phyloP scores from a whole-genome alignment of 495 filamentous ascomycete species.

The Penicillium salamii region DNA sequence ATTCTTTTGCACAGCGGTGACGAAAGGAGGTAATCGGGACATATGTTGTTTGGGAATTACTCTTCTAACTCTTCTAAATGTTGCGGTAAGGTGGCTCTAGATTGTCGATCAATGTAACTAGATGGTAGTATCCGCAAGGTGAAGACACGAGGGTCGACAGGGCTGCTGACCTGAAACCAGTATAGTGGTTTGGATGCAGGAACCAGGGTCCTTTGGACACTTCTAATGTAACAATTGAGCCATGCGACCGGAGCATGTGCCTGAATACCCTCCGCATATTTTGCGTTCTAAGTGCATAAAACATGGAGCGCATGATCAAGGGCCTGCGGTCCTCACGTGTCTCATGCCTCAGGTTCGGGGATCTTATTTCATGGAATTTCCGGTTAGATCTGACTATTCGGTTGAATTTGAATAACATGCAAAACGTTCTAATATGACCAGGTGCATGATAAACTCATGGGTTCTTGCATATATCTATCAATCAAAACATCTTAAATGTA shows the following conservation, averaged over 20 bases:
- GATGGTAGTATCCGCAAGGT: not conserved
- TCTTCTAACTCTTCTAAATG: not conserved
- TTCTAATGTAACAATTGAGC: slow-evolving; percentile 19
- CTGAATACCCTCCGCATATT: not conserved
- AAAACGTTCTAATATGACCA: too few relatives aligned
- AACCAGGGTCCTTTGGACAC: slow-evolving; percentile 9
- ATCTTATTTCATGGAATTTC: too few relatives aligned
- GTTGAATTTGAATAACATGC: too few relatives aligned
- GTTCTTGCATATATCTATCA: too few relatives aligned
- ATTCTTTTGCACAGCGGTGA: too few relatives aligned
- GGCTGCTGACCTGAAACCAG: slow-evolving; percentile 1
- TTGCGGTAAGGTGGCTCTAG: not conserved
- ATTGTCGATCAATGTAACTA: not conserved
- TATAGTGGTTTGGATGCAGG: slow-evolving; percentile 12
- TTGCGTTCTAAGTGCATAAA: too few relatives aligned
- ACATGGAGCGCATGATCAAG: not conserved
- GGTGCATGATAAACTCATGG: too few relatives aligned
- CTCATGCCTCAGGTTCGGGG: too few relatives aligned
- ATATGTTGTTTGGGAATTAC: not conserved
- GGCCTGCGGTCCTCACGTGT: too few relatives aligned
- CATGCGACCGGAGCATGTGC: slow-evolving; percentile 27
- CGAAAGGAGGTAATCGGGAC: too few relatives aligned
- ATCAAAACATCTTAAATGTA: not conserved
- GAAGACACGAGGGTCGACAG: not conserved
- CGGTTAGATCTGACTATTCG: too few relatives aligned